Evolutionary conservation across 2,329 filamentous ascomycete genomes (phyloP).

Genomic region (Juglanconis juglandina): DNA sequence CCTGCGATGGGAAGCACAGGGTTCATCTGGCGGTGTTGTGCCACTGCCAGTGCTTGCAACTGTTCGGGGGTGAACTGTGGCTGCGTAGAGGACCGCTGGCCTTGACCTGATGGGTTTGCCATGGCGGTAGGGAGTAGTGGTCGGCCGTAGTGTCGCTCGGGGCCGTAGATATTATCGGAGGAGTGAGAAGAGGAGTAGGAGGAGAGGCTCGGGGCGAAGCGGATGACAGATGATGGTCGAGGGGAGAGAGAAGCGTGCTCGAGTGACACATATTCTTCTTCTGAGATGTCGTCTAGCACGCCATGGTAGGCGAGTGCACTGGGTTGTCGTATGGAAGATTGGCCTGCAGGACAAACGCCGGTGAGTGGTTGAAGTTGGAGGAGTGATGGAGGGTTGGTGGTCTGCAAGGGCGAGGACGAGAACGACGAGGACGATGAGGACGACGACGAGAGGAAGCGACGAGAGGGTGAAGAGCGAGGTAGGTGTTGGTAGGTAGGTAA

Average conservation of each 20-base stretch:
- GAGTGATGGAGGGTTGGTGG: not conserved
- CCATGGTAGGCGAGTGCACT: conserved; percentile 18
- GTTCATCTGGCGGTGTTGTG: conserved; percentile 6
- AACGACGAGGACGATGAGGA: not conserved
- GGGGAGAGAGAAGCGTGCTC: conserved; percentile 30
- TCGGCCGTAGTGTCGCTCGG: conserved; percentile 37
- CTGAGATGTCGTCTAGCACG: conserved; percentile 19
- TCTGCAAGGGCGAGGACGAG: not conserved
- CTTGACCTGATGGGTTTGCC: conserved; percentile 22
- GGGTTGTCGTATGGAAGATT: conserved; percentile 11
- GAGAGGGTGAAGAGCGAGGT: not conserved
- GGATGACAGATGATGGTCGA: conserved; percentile 33
- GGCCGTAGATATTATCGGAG: conserved; percentile 41
- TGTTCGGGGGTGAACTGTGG: conserved; percentile 21
- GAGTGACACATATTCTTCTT: conserved; percentile 24
- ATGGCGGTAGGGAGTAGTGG: conserved; percentile 23
- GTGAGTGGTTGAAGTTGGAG: conserved; percentile 5
- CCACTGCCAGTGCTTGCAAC: conserved; percentile 17
- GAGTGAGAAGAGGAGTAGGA: conserved; percentile 32
- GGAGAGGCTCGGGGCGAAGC: conserved; percentile 38
- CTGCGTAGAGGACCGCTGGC: conserved; percentile 19
- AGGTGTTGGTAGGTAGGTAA: not conserved
- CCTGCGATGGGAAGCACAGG: conserved; percentile 8
- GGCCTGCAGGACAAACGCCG: conserved; percentile 8
- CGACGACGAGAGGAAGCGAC: not conserved